Conservation (phyloP, 768 basidiomycete species). For the Podaxis rugospora region DNA sequence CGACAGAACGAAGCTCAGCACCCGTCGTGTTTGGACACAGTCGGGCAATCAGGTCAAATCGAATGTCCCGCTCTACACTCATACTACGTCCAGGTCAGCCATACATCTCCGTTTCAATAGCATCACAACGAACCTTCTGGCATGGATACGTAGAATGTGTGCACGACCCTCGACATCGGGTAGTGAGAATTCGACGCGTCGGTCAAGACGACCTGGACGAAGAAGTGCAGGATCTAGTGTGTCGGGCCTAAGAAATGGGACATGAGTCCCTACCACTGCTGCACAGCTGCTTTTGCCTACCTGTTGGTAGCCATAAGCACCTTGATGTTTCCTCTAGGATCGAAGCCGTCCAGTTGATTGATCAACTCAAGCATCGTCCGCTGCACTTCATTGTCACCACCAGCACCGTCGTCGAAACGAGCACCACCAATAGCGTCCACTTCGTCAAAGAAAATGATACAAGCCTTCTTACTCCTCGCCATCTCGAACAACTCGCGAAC, state of each 20-base stretch:
- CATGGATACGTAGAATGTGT: constrained; percentile 95
- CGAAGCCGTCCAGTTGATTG: constrained; percentile 98
- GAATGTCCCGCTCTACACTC: constrained; percentile 96
- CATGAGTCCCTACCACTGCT: neutral
- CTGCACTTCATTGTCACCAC: constrained; percentile 99
- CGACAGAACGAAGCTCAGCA: constrained; percentile 95
- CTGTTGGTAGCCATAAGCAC: constrained; percentile 99
- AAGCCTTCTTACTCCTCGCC: constrained; percentile 98
- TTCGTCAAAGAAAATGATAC: constrained; percentile 99
- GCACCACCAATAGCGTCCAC: constrained; percentile 98
- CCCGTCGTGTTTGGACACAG: constrained; percentile 98
- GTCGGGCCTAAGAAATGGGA: constrained; percentile 66
- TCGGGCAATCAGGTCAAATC: constrained; percentile 95
- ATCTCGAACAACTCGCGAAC: constrained; percentile 98
- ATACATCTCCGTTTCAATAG: neutral
- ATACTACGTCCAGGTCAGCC: constrained; percentile 51
- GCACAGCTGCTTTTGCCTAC: constrained; percentile 35
- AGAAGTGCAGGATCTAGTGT: constrained; percentile 96
- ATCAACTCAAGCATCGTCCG: constrained; percentile 99
- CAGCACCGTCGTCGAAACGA: constrained; percentile 96
- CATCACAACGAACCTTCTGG: constrained; percentile 64
- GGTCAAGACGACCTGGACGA: constrained; percentile 92
- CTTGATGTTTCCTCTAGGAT: constrained; percentile 99
- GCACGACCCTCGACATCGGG: constrained; percentile 96
- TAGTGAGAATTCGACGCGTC: constrained; percentile 93